phyloP scores from a whole-genome alignment of 441 rosid species.

The Euphorbia corollata region DNA sequence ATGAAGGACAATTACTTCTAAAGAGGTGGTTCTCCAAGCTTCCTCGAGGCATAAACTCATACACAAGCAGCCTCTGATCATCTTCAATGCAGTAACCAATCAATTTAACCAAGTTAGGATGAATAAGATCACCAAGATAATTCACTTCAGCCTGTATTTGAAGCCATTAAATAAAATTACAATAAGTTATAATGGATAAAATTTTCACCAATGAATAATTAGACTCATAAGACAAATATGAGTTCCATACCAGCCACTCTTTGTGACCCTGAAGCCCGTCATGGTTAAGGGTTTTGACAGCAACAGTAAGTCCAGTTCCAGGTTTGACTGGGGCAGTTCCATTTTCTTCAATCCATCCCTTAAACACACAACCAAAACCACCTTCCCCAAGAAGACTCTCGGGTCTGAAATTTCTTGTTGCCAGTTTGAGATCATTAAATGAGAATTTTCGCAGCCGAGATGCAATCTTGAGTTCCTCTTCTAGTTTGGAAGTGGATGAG shows the following conservation, averaged over 20 bases:
- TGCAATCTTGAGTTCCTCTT: constrained; percentile 88
- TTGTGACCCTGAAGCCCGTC: constrained; percentile 98
- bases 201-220: background rate
- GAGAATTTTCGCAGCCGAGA: constrained; percentile 71
- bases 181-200: background rate
- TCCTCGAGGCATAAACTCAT: constrained; percentile 96
- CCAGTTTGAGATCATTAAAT: constrained; percentile 85
- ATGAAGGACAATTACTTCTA: constrained; percentile 41
- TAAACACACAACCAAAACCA: constrained; percentile 95
- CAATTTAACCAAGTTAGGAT: constrained; percentile 85
- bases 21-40: constrained; percentile 96
- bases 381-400: constrained; percentile 98
- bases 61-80: constrained; percentile 85
- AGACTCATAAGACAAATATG: constrained; percentile 5
- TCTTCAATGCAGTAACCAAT: constrained; percentile 96
- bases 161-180: constrained; percentile 18
- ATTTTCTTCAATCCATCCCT: constrained; percentile 97
- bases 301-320: constrained; percentile 95
- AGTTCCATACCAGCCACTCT: constrained; percentile 84
- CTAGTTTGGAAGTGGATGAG: constrained; percentile 79
- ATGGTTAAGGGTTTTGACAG: constrained; percentile 90
- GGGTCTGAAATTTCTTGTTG: constrained; percentile 93
- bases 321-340: constrained; percentile 98
- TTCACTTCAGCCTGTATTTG: constrained; percentile 84
- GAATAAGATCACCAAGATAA: constrained; percentile 80